Evolutionary conservation across 257 asterid species (phyloP).

Genomic region (Solanum pennellii): DNA sequence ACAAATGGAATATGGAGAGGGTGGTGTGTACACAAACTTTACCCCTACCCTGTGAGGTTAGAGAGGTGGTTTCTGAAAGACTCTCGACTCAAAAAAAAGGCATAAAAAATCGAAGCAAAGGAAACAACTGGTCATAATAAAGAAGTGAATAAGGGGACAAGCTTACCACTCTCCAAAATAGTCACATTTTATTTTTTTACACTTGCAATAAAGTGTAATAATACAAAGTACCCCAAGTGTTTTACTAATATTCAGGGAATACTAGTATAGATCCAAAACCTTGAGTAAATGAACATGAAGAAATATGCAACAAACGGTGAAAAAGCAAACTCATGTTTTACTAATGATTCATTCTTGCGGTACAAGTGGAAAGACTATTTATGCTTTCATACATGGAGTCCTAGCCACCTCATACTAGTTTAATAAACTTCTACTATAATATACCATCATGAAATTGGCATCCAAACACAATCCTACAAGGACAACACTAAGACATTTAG

Average conservation of each 20-base stretch:
- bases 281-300: not conserved
- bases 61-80: not conserved
- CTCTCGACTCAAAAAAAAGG: too few species aligned
- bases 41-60: not conserved
- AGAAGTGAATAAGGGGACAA: not conserved
- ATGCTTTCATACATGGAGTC: not conserved
- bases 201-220: not conserved
- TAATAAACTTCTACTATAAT: not conserved
- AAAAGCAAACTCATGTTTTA: not conserved
- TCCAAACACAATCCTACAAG: not conserved
- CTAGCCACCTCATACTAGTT: not conserved
- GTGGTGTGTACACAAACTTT: not conserved
- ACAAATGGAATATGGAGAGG: not conserved
- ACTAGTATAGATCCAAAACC: not conserved
- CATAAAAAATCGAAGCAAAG: not conserved
- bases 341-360: not conserved
- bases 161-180: not conserved
- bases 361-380: not conserved
- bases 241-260: not conserved
- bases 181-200: not conserved
- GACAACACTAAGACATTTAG: not conserved
- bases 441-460: not conserved
- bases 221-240: not conserved
- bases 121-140: too few species aligned
- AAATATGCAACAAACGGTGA: not conserved